Conservation (phyloP, 78 protist species). For the Speleostelium caveatum region DNA sequence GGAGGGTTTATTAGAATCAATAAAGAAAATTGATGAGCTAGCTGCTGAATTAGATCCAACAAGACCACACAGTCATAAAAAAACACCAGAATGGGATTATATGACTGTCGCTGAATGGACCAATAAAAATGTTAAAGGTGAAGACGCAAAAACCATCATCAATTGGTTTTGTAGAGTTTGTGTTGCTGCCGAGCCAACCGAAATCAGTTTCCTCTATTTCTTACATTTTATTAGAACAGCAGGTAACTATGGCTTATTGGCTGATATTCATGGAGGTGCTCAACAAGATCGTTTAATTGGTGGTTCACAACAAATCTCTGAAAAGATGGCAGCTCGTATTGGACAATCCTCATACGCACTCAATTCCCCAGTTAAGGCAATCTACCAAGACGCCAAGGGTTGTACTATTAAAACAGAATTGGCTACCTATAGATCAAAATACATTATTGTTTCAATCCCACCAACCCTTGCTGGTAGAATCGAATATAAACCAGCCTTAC, state of each 20-base stretch:
- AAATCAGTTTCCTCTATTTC: constrained; percentile 44
- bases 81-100: constrained; percentile 21
- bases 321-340: constrained; percentile 31
- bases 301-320: constrained; percentile 80
- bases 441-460: constrained; percentile 59
- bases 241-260: constrained; percentile 61
- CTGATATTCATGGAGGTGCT: constrained; percentile 76
- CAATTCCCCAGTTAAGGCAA: constrained; percentile 32
- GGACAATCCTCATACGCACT: not conserved
- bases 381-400: constrained; percentile 42
- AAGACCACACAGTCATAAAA: constrained; percentile 34
- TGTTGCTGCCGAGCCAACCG: constrained; percentile 65
- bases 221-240: constrained; percentile 60
- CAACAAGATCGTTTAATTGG: constrained; percentile 76
- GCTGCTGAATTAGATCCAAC: constrained; percentile 29
- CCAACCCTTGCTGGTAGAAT: constrained; percentile 73
- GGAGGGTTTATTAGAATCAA: constrained; percentile 50
- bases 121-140: constrained; percentile 8
- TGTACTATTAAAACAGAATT: constrained; percentile 35
- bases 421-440: constrained; percentile 33
- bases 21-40: constrained; percentile 32
- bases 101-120: constrained; percentile 46
- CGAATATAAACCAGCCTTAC: constrained; percentile 57
- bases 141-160: constrained; percentile 34
- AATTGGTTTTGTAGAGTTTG: constrained; percentile 73